Evolutionary conservation across 495 filamentous ascomycete species (phyloP), one percentile per base, ranked within the genome.

Genomic region (Talaromyces wortmannii): DNA sequence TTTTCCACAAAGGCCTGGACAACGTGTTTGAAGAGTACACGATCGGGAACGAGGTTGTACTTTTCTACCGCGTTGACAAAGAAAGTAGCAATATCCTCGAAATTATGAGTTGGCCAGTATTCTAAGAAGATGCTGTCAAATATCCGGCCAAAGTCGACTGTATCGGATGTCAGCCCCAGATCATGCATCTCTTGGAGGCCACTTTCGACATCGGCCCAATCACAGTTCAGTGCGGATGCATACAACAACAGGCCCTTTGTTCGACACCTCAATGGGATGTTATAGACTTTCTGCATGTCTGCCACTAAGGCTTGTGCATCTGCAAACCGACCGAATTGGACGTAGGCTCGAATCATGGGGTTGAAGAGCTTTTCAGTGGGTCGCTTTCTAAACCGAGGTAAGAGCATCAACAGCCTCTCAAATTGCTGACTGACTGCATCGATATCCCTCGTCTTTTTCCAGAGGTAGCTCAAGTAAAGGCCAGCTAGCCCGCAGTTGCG

Each of bases 111-210:
- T 6, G 67, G 63, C 61, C 70, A 77, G 49, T 67, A 77, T 57
- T 77, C 72, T 48, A 75, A 55, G 36, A 76, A 75, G n/a, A 77
- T 62, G 18, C 71, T 70, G 52, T 75, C 71, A 33, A 76, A 76
- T 12, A 67, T 59, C 5, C 56, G 55, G 2, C 57, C 45, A 46
- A 75, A 76, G 32, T 68, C 62, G 2, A 32, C 53, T 48, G 62
- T 59, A 40, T 65, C 58, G 1, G 44, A 45, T 5, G 70, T 71
- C 48, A 73, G 58, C 2, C 68, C 67, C 5, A 66, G 65, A 6
- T 63, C 54, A 31, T 69, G 65, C 68, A 77, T 74, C 45, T 73
- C 68, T n/a, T 60, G 56, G 31, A 77, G 50, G 29, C 67, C 71
- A 13, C 45, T 52, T 36, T 73, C 59, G 15, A 77, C 74, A 5